phyloP scores from a whole-genome alignment of 2,329 filamentous ascomycete species.

The Zymoseptoria ardabiliae region DNA sequence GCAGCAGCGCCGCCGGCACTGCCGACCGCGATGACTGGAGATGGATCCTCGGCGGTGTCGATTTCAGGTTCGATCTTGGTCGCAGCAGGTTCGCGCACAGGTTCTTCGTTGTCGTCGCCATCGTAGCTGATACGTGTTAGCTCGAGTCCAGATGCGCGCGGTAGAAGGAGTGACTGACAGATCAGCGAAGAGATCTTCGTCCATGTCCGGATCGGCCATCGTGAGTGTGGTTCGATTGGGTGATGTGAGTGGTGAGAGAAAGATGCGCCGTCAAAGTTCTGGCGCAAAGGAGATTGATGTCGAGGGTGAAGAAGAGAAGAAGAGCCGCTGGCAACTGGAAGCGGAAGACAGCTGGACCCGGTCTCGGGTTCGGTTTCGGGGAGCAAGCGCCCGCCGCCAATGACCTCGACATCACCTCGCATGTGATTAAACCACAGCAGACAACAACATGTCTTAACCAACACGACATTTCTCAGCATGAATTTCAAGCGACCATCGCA shows the following conservation, averaged over 20 bases:
- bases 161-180: slow-evolving; percentile 55
- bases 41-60: slow-evolving; percentile 7
- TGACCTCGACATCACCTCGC: neutral
- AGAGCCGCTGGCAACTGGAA: neutral
- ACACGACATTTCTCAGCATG: slow-evolving; percentile 26
- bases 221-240: slow-evolving; percentile 20
- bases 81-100: slow-evolving; percentile 11
- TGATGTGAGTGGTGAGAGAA: neutral
- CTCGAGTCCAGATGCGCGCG: neutral
- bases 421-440: neutral
- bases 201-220: slow-evolving; percentile 80
- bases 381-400: no score
- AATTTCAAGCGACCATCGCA: slow-evolving; percentile 36
- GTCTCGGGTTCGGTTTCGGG: no score
- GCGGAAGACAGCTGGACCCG: no score
- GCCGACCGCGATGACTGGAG: slow-evolving; percentile 12
- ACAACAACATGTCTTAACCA: neutral
- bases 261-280: neutral
- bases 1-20: slow-evolving; percentile 6
- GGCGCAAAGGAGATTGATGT: neutral
- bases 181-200: slow-evolving; percentile 93
- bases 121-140: slow-evolving; percentile 25
- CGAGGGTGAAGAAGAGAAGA: neutral
- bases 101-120: slow-evolving; percentile 55
- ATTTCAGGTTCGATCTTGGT: slow-evolving; percentile 14